Percentiles rank a stretch among this genome's conserved stretches.
phyloP scores from a whole-genome alignment of 129 eudicot species.

The Arctium minus region DNA sequence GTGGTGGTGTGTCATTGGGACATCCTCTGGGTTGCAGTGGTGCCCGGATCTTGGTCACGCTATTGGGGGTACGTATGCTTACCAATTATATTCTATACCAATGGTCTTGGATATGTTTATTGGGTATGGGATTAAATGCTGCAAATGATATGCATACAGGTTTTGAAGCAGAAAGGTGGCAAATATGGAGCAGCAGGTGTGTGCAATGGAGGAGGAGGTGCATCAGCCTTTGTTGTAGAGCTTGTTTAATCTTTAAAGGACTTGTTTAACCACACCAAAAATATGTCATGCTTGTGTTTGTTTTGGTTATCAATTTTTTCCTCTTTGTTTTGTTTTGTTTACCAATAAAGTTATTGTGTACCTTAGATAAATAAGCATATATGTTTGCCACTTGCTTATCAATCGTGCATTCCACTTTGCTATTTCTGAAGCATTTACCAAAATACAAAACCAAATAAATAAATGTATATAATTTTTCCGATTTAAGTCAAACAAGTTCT shows the following conservation, averaged over 20 bases:
- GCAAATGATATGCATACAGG: slow-evolving; percentile 32
- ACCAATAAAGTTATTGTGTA: slow-evolving; percentile 7
- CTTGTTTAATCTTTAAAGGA: slow-evolving; percentile 39
- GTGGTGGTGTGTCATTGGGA: slow-evolving; percentile 91
- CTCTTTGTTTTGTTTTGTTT: background rate
- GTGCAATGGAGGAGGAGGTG: slow-evolving; percentile 98
- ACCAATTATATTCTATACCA: background rate
- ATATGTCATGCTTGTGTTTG: slow-evolving; percentile 17
- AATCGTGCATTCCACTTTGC: background rate
- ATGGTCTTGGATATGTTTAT: background rate
- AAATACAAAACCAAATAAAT: background rate
- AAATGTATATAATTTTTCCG: too few relatives aligned
- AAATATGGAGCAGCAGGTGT: slow-evolving; percentile 87
- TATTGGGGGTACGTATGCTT: slow-evolving; percentile 64
- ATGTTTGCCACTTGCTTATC: background rate
- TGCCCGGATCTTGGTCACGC: slow-evolving; percentile 78
- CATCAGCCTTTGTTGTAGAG: slow-evolving; percentile 85
- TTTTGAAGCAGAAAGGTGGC: slow-evolving; percentile 73
- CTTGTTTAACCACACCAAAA: background rate
- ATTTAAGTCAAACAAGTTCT: too few relatives aligned
- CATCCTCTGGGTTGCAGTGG: slow-evolving; percentile 99
- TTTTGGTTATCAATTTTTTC: background rate
- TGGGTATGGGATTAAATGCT: background rate
- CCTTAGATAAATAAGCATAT: slow-evolving; percentile 5
- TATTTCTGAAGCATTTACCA: background rate